These are phyloP conservation scores for Coniochaeta prunicola DNA, from an alignment of 2,329 filamentous ascomycete genomes.

Conservation along the genomic window DNA sequence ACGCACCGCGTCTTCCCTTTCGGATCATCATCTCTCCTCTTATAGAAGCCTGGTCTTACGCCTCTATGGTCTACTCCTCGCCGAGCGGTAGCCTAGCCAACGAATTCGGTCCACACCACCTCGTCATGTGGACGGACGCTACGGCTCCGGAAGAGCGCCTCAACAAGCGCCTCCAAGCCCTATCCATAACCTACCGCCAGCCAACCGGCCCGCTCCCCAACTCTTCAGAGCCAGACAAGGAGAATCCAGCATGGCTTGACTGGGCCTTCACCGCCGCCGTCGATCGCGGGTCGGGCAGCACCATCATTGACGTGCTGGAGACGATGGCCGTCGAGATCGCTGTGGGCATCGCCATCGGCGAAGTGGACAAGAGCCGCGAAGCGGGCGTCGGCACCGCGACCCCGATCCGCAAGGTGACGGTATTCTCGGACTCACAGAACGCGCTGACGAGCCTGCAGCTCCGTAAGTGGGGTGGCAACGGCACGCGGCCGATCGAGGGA, in stretches of 20 bases:
- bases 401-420: background rate
- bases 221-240: background rate
- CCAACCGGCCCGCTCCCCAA: background rate
- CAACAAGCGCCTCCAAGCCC: background rate
- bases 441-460: background rate
- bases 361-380: background rate
- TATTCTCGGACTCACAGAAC: background rate
- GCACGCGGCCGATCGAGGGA: background rate
- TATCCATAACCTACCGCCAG: background rate
- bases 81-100: background rate
- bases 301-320: background rate
- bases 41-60: background rate
- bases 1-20: background rate
- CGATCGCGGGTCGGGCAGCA: background rate
- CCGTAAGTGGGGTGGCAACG: background rate
- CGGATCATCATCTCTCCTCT: background rate
- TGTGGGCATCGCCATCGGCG: background rate
- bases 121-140: constrained; percentile 2
- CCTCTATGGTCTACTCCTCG: background rate
- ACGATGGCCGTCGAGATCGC: background rate
- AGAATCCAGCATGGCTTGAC: background rate
- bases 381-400: background rate
- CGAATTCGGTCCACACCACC: background rate
- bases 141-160: background rate
- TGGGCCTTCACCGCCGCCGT: background rate